Evolutionary conservation across 2,329 filamentous ascomycete species (phyloP).

Genomic region (Aspergillus puulaauensis): DNA sequence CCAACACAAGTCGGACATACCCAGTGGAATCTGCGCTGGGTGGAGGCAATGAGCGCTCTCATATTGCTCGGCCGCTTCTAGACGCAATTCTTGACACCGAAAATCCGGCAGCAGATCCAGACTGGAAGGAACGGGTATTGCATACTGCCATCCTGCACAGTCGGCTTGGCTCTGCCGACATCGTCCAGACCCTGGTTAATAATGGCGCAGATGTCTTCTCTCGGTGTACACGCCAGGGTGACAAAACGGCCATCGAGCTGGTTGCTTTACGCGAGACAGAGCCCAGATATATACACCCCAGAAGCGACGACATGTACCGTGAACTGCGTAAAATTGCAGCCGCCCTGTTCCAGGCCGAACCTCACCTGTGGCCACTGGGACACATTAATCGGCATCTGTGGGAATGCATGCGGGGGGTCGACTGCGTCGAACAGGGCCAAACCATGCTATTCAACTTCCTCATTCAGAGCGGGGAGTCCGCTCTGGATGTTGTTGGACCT

Average conservation of each 20-base stretch:
- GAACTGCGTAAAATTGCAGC: neutral
- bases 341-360: neutral
- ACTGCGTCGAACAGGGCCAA: neutral
- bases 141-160: neutral
- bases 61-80: neutral
- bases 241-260: neutral
- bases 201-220: neutral
- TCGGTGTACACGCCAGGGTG: neutral
- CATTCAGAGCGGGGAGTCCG: neutral
- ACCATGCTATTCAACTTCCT: neutral
- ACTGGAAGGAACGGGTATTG: neutral
- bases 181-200: neutral
- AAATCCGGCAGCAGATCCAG: neutral
- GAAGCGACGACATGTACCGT: too few species aligned
- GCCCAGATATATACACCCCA: too few species aligned
- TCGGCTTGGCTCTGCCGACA: neutral
- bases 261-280: neutral
- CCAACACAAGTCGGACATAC: neutral
- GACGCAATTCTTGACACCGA: neutral
- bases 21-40: neutral
- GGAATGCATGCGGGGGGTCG: neutral
- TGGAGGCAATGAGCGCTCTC: neutral
- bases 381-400: neutral
- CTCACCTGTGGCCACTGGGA: neutral
- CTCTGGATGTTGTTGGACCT: neutral